phyloP scores from a whole-genome alignment of 2,329 filamentous ascomycete genomes.

The Colletotrichum sp. region DNA sequence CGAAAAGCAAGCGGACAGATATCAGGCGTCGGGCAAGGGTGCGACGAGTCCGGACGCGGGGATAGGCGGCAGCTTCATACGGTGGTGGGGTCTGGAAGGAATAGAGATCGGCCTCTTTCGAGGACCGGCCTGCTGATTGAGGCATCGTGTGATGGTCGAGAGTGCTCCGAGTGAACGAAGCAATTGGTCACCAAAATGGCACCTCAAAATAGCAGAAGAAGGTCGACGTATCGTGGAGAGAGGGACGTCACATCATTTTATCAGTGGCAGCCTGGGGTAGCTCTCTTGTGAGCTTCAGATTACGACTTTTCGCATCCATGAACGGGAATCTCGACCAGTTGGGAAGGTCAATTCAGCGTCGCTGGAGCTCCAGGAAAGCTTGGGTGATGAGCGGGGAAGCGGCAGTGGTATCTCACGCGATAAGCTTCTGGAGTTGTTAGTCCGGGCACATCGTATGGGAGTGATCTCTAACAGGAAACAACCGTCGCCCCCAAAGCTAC shows the following conservation, averaged over 20 bases:
- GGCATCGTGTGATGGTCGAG: background rate
- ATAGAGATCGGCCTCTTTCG: conserved; percentile 6
- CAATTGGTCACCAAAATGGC: background rate
- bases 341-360: conserved; percentile 9
- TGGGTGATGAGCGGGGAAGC: background rate
- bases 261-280: background rate
- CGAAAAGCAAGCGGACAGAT: conserved; percentile 3
- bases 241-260: background rate
- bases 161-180: background rate
- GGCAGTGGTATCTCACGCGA: background rate
- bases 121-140: background rate
- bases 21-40: background rate
- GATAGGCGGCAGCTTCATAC: conserved; percentile 17
- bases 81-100: conserved; percentile 13
- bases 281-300: background rate
- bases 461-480: background rate
- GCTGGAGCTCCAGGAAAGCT: conserved; percentile 5
- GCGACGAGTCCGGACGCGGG: conserved; percentile 8
- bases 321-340: background rate
- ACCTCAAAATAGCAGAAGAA: background rate
- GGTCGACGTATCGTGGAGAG: background rate
- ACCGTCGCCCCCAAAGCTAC: background rate
- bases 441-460: background rate
- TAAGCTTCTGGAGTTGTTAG: background rate
- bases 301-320: background rate